A percentile compares a stretch with the other conserved stretches of the same genome.
Conservation (phyloP, 805 yeast species). For the Nakazawaea holstii region DNA sequence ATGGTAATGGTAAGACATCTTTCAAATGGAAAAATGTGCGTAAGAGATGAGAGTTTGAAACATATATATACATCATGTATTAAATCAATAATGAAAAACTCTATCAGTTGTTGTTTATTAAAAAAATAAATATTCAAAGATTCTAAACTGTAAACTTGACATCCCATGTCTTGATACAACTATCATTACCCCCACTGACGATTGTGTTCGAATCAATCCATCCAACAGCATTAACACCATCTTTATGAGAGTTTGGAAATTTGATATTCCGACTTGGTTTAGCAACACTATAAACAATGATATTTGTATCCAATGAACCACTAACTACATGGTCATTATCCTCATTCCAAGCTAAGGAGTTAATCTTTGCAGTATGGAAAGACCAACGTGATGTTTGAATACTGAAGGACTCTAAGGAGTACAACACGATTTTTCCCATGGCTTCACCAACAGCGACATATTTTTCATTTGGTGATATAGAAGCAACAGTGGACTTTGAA, state of each 20-base stretch:
- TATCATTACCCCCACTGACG: slow-evolving; percentile 76
- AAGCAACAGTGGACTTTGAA: slow-evolving; percentile 56
- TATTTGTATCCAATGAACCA: slow-evolving; percentile 78
- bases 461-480: slow-evolving; percentile 65
- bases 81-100: background rate
- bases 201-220: slow-evolving; percentile 54
- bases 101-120: too few relatives aligned
- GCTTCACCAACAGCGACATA: slow-evolving; percentile 81
- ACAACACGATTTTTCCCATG: slow-evolving; percentile 81
- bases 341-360: slow-evolving; percentile 71
- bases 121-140: too few relatives aligned
- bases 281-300: slow-evolving; percentile 73
- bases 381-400: slow-evolving; percentile 90
- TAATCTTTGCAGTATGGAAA: slow-evolving; percentile 82
- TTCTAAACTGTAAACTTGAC: slow-evolving; percentile 18
- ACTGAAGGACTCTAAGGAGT: slow-evolving; percentile 44
- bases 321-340: slow-evolving; percentile 71
- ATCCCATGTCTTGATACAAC: slow-evolving; percentile 72
- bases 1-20: slow-evolving; percentile 57
- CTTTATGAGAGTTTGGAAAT: slow-evolving; percentile 76
- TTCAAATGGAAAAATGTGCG: slow-evolving; percentile 86
- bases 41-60: slow-evolving; percentile 35
- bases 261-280: slow-evolving; percentile 76
- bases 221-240: slow-evolving; percentile 69
- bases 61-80: background rate